A percentile compares a stretch with the other conserved stretches of the same genome.
Evolutionary conservation across 192 early-diverging fungal species (phyloP).

Genomic region (Dimargaris verticillata): DNA sequence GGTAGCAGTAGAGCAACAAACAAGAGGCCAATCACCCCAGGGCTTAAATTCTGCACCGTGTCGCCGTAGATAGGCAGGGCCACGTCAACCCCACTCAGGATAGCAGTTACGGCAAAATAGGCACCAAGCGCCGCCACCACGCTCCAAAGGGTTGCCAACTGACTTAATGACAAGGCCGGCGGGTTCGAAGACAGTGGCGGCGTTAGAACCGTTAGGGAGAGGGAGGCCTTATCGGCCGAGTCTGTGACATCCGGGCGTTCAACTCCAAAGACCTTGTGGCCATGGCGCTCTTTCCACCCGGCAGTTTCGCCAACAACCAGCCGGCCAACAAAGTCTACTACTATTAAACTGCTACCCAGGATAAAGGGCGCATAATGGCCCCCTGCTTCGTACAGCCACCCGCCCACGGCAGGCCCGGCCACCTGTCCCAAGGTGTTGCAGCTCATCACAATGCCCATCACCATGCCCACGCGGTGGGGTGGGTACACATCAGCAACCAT

Average conservation of each 20-base stretch:
- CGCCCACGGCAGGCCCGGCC: conserved; percentile 50
- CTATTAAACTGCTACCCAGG: conserved; percentile 43
- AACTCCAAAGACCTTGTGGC: conserved; percentile 64
- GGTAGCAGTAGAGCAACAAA: background rate
- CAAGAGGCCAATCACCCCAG: conserved; percentile 16
- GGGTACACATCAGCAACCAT: conserved; percentile 55
- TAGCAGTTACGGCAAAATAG: background rate
- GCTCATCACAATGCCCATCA: conserved; percentile 51
- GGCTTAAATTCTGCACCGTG: conserved; percentile 16
- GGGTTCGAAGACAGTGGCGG: too few relatives aligned
- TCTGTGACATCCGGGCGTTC: conserved; percentile 54
- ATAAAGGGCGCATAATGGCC: conserved; percentile 52
- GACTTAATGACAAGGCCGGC: background rate
- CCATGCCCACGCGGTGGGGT: conserved; percentile 36
- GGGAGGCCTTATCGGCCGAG: too few relatives aligned
- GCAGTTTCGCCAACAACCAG: conserved; percentile 52
- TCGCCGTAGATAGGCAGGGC: conserved; percentile 21
- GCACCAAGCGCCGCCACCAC: background rate
- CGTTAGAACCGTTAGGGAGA: too few relatives aligned
- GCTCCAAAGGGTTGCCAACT: background rate
- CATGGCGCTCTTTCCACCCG: conserved; percentile 82
- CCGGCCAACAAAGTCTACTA: conserved; percentile 39
- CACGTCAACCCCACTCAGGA: conserved; percentile 17
- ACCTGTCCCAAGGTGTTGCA: conserved; percentile 50
- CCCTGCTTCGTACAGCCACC: conserved; percentile 41